Evolutionary conservation across 1,139 yeast species (phyloP), one percentile per base, ranked within the genome.

Genomic region (Pichia sp.): DNA sequence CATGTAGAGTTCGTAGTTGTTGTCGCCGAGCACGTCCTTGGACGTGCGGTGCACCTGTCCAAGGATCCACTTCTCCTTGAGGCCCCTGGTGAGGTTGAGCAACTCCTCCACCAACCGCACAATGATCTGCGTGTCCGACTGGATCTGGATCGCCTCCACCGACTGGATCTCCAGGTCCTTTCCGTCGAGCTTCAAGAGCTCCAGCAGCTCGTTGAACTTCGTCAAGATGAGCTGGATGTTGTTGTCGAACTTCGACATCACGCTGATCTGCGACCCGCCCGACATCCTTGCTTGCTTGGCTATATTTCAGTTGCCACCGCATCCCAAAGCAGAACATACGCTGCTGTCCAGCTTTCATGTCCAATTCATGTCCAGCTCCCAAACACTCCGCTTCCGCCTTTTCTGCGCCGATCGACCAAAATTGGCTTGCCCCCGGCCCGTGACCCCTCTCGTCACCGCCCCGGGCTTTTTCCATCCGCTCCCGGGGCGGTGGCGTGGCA

Each of bases 11-110:
- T 52, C 55, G 33, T 51, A 46, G 20, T 56, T 56, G 20, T 51
- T 51, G 20, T 57, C 51, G 20, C 49, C 45, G 24, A 46, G 36
- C 2, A 49, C 36, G 10, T 55, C 59, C 2, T 55, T 54, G 3
- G 54, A 47, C 16, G 52, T 55, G 7, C 53, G 48, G 20, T 55
- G 54, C 6, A 57, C 49, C 4, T 83, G 79, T 4, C 83, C 83
- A 58, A 81, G 68, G 43, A 82, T 75, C 86, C 86, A 81, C 2
- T 78, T 73, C 61, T 81, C 86, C 60, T 78, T 76, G 44, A 81
- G 63, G 0, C 75, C 73, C 47, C 81, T 66, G 2, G 84, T 78
- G 3, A 81, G 73, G 0, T 76, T 69, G 16, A 81, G 68, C 29
- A 81, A 65, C 55, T 81, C 85, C 59, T 81, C 83, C 48, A 83